A percentile compares a stretch with the other conserved stretches of the same genome.
Evolutionary conservation across 306 rosid genomes (phyloP).

Genomic region (Psophocarpus tetragonolobus): DNA sequence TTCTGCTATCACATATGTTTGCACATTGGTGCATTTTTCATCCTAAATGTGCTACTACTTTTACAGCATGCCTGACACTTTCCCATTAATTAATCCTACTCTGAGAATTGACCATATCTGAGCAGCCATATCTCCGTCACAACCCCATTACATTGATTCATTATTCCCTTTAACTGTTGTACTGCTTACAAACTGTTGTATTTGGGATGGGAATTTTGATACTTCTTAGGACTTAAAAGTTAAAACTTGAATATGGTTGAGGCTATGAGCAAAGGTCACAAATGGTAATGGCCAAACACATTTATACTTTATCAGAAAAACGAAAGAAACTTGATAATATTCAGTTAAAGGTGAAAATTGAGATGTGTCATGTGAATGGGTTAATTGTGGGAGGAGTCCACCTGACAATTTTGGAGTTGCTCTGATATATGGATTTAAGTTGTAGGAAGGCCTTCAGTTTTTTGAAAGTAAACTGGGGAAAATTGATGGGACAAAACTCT

Average conservation of each 20-base stretch:
- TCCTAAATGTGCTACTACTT: not conserved
- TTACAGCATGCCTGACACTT: not conserved
- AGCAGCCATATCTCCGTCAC: slow-evolving; percentile 5
- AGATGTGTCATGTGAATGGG: not conserved
- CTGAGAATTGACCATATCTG: not conserved
- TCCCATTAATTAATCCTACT: not conserved
- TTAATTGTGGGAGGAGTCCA: not conserved
- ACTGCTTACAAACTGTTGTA: not conserved
- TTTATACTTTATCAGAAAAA: not conserved
- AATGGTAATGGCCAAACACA: not conserved
- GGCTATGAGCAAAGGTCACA: not conserved
- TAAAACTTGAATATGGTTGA: no score
- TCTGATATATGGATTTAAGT: not conserved
- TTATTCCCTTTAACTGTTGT: not conserved
- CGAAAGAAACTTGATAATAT: not conserved
- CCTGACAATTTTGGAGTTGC: not conserved
- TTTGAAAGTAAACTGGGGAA: slow-evolving; percentile 5
- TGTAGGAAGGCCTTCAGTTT: not conserved
- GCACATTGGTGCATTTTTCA: not conserved
- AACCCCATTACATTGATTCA: not conserved
- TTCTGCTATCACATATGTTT: not conserved
- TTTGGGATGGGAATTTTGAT: not conserved
- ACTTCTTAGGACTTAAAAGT: not conserved
- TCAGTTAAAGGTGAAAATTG: not conserved
- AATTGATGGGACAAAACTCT: not conserved